Percentiles rank a stretch among this genome's conserved stretches.
These are phyloP conservation scores for Liquidambar formosana DNA, from an alignment of 164 flowering plant species.

Conservation along the genomic window DNA sequence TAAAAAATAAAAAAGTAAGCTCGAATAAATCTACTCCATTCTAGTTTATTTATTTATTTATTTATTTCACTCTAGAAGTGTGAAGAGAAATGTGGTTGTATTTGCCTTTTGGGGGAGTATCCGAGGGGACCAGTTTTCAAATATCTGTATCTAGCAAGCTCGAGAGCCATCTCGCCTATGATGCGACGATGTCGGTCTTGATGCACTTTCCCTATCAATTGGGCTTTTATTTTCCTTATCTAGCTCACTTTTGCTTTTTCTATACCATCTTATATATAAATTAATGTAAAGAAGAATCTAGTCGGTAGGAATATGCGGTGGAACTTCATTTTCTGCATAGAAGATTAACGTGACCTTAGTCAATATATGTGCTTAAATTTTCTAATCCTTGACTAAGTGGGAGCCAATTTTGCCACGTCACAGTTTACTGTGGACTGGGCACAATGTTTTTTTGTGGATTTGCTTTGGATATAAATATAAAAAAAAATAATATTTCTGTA, in stretches of 20 bases:
- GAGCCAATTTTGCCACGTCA: too few species aligned
- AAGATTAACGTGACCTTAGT: background rate
- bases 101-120: background rate
- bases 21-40: too few species aligned
- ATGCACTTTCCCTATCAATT: conserved; percentile 5
- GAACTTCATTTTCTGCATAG: background rate
- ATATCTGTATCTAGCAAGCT: background rate
- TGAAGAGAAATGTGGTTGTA: background rate
- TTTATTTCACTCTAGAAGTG: background rate
- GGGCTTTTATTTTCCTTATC: background rate
- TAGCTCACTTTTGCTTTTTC: background rate
- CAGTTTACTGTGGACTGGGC: too few species aligned
- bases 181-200: conserved; percentile 15
- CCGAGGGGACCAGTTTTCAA: background rate
- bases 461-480: background rate
- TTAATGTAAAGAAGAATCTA: conserved; percentile 12
- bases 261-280: background rate
- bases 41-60: too few species aligned
- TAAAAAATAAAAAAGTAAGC: too few species aligned
- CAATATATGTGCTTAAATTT: too few species aligned
- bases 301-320: conserved; percentile 12
- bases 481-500: background rate
- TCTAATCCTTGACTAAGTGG: background rate
- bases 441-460: too few species aligned
- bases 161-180: conserved; percentile 9